These are phyloP conservation scores for Silene noctiflora DNA, from an alignment of 179 eudicot genomes.

Conservation along the genomic window DNA sequence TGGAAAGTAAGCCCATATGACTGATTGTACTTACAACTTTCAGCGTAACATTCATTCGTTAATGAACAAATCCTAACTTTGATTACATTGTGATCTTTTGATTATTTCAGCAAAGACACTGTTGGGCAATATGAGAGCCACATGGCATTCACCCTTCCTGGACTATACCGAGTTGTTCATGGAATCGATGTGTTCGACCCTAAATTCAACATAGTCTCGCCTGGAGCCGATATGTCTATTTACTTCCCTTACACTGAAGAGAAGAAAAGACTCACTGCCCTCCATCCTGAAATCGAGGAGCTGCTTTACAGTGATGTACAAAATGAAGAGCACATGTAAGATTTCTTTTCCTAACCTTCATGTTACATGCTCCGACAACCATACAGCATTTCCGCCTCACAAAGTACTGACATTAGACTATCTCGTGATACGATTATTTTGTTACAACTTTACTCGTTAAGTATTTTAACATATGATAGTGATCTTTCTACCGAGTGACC, in stretches of 20 bases:
- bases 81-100: not conserved
- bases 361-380: not conserved
- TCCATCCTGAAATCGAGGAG: constrained; percentile 72
- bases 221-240: constrained; percentile 79
- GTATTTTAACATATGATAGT: too few relatives aligned
- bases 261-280: constrained; percentile 50
- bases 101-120: constrained; percentile 57
- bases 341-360: not conserved
- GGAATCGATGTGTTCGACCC: constrained; percentile 87
- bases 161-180: constrained; percentile 69
- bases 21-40: not conserved
- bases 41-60: not conserved
- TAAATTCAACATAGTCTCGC: constrained; percentile 86
- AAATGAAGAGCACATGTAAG: constrained; percentile 72
- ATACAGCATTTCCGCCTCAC: not conserved
- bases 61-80: not conserved
- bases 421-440: not conserved
- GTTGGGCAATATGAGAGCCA: constrained; percentile 89
- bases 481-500: too few relatives aligned
- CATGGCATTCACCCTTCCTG: constrained; percentile 72
- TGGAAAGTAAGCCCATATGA: constrained; percentile 56
- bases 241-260: constrained; percentile 73
- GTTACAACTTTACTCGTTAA: not conserved
- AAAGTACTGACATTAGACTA: not conserved
- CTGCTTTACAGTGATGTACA: constrained; percentile 55